phyloP scores from a whole-genome alignment of 106 monocot genomes.

The Ottelia alismoides region DNA sequence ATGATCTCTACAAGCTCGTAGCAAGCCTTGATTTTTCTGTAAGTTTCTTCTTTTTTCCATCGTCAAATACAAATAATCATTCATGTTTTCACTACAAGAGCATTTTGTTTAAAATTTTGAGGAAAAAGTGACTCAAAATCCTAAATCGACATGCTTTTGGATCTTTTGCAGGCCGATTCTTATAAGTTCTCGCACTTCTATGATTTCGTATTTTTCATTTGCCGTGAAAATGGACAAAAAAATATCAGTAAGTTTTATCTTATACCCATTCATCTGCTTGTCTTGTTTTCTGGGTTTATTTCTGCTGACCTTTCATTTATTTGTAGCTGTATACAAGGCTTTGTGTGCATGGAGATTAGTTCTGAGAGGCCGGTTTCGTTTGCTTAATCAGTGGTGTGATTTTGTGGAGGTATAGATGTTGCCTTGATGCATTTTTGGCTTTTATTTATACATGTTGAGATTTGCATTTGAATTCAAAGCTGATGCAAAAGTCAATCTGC shows the following conservation, averaged over 20 bases:
- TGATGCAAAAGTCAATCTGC: no score
- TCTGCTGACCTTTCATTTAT: no score
- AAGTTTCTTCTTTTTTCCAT: slow-evolving; percentile 6
- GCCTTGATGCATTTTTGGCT: no score
- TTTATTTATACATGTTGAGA: no score
- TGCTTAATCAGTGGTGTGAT: slow-evolving; percentile 77
- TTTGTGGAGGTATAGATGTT: slow-evolving; percentile 59
- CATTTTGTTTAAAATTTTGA: neutral
- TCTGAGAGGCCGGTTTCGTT: slow-evolving; percentile 68
- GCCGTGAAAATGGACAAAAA: slow-evolving; percentile 84
- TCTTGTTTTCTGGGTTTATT: no score
- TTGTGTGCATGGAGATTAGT: slow-evolving; percentile 73
- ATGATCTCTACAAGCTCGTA: slow-evolving; percentile 48
- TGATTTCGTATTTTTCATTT: slow-evolving; percentile 83
- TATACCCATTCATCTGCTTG: no score
- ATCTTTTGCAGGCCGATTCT: slow-evolving; percentile 47
- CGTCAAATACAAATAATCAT: neutral
- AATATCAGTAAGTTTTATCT: slow-evolving; percentile 45
- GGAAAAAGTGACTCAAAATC: no score
- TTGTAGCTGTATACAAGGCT: slow-evolving; percentile 59
- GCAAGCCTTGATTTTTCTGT: slow-evolving; percentile 42
- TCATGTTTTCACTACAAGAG: neutral
- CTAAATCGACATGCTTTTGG: no score
- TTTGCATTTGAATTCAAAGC: no score
- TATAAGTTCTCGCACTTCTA: slow-evolving; percentile 64